Evolutionary conservation across 2,329 filamentous ascomycete species (phyloP).

Genomic region (Escovopsis weberi): DNA sequence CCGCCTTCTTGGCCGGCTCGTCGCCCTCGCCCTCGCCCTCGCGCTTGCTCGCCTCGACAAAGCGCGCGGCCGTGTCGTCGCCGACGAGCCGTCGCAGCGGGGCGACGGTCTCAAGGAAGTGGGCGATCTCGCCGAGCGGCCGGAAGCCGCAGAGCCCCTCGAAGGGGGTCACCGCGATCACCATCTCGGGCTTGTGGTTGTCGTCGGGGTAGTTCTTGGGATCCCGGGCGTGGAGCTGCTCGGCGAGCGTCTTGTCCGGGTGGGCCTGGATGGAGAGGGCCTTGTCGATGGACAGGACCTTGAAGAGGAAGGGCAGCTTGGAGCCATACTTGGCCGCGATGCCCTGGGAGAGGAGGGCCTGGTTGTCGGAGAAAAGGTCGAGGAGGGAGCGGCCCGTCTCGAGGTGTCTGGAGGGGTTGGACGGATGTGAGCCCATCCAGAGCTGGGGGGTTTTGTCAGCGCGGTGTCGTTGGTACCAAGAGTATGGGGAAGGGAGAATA

Average conservation of each 20-base stretch:
- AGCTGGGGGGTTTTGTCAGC: conserved; percentile 37
- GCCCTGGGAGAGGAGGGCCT: conserved; percentile 60
- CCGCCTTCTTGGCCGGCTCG: conserved; percentile 57
- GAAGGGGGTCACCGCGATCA: conserved; percentile 91
- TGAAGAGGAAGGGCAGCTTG: conserved; percentile 93
- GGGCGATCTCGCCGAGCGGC: conserved; percentile 69
- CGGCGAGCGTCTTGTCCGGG: conserved; percentile 82
- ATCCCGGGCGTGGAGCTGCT: conserved; percentile 72
- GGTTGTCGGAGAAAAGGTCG: conserved; percentile 77
- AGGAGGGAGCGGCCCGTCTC: conserved; percentile 71
- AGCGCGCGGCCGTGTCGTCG: conserved; percentile 43
- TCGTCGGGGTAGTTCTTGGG: conserved; percentile 95
- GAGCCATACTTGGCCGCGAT: conserved; percentile 61
- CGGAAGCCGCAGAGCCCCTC: conserved; percentile 94
- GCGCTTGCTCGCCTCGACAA: conserved; percentile 34
- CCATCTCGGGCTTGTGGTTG: conserved; percentile 99
- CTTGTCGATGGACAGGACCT: conserved; percentile 91
- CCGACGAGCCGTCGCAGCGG: conserved; percentile 54
- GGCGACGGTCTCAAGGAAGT: conserved; percentile 52
- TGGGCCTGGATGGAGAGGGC: conserved; percentile 95
- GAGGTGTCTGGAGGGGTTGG: conserved; percentile 83
- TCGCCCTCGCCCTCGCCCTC: conserved; percentile 14
- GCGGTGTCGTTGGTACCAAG: background rate
- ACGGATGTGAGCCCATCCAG: conserved; percentile 98
- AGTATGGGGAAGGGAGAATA: background rate